Conservation (phyloP, 768 basidiomycete genomes). For the Trametopsis cervina region DNA sequence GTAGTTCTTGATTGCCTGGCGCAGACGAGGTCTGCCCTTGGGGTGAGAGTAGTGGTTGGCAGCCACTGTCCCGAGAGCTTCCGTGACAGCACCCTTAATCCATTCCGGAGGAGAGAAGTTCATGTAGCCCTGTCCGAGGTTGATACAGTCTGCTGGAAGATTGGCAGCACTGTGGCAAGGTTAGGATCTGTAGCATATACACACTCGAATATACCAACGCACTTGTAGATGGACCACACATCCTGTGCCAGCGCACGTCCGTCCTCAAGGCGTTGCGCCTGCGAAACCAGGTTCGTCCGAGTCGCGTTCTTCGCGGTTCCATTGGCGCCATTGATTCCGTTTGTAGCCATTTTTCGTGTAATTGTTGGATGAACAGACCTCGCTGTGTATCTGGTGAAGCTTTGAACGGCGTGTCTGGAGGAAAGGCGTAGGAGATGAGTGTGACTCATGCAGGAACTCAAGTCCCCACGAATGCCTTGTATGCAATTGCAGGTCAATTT, state of each 20-base stretch:
- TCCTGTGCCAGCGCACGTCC: slow-evolving; percentile 77
- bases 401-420: slow-evolving; percentile 4
- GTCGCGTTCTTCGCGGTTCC: slow-evolving; percentile 22
- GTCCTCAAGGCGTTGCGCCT: slow-evolving; percentile 65
- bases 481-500: no score
- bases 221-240: slow-evolving; percentile 94
- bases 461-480: slow-evolving; percentile 2
- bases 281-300: slow-evolving; percentile 42
- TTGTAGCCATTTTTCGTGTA: slow-evolving; percentile 11
- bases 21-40: slow-evolving; percentile 78
- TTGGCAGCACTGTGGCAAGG: slow-evolving; percentile 60
- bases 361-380: neutral
- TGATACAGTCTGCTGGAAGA: slow-evolving; percentile 87
- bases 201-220: slow-evolving; percentile 16
- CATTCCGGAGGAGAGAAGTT: slow-evolving; percentile 83
- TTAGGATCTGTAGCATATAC: slow-evolving; percentile 5
- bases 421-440: slow-evolving; percentile 12
- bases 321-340: slow-evolving; percentile 24
- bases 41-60: slow-evolving; percentile 90
- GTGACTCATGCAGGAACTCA: slow-evolving; percentile 4
- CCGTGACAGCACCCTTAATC: slow-evolving; percentile 67
- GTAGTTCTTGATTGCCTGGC: slow-evolving; percentile 78
- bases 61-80: slow-evolving; percentile 54
- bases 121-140: slow-evolving; percentile 90
- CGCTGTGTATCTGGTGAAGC: slow-evolving; percentile 2